Conservation (phyloP, 352 stramenopile species). For the Globisporangium viniferum region DNA sequence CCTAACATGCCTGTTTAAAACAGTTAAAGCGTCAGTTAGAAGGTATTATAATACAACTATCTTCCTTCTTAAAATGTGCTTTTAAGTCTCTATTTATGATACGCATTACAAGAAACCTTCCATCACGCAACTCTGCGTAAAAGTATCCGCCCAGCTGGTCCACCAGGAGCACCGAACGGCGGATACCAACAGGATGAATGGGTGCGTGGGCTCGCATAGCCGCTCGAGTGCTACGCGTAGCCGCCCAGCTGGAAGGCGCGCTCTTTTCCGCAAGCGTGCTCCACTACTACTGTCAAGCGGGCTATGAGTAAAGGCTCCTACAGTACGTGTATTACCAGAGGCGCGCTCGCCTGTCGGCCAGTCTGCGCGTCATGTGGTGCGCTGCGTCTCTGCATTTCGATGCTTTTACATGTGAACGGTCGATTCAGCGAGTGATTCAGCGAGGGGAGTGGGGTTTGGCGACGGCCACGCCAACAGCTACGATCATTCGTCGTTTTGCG, state of each 20-base stretch:
- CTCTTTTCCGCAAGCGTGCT: conserved; percentile 1
- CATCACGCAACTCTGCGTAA: not conserved
- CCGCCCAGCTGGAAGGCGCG: not conserved
- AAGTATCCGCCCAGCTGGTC: conserved; percentile 5
- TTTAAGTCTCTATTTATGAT: not conserved
- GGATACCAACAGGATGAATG: not conserved
- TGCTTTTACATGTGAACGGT: conserved; percentile 3
- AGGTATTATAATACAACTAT: not conserved
- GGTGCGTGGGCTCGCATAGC: not conserved
- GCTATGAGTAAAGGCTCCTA: not conserved
- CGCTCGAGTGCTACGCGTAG: not conserved
- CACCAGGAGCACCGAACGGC: conserved; percentile 6
- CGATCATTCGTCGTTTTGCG: conserved; percentile 21
- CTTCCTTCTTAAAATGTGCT: too few species aligned
- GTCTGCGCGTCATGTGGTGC: conserved; percentile 7
- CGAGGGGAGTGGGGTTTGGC: not conserved
- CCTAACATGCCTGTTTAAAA: not conserved
- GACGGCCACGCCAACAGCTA: not conserved
- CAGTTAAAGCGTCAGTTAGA: not conserved
- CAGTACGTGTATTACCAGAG: not conserved
- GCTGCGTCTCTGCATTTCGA: conserved; percentile 1
- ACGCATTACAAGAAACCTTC: conserved; percentile 7
- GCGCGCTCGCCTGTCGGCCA: conserved; percentile 3
- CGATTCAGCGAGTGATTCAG: not conserved
- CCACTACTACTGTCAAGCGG: not conserved